A percentile compares a stretch with the other conserved stretches of the same genome.
phyloP scores from a whole-genome alignment of 257 asterid species.

The Forsythia suspensa region DNA sequence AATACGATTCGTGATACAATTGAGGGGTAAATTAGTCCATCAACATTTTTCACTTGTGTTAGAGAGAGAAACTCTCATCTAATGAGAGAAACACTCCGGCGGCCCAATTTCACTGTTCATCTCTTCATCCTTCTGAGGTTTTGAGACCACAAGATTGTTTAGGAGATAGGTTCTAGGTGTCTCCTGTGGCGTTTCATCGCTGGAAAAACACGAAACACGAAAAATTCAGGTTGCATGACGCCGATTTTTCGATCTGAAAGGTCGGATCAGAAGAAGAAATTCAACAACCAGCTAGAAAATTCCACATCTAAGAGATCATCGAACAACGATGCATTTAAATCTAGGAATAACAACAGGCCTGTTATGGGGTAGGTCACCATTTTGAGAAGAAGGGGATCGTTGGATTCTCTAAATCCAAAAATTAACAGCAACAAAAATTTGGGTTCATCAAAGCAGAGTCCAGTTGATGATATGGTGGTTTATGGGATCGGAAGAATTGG shows the following conservation, averaged over 20 bases:
- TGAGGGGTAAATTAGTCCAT: no score
- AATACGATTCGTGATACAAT: no score
- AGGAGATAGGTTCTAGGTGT: conserved; percentile 15
- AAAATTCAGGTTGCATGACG: conserved; percentile 23
- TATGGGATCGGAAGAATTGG: conserved; percentile 30
- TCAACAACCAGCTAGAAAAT: conserved; percentile 19
- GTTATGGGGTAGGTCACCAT: conserved; percentile 29
- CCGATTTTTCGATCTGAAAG: conserved; percentile 25
- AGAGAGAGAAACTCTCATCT: no score
- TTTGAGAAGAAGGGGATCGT: conserved; percentile 51
- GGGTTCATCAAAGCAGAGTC: conserved; percentile 16
- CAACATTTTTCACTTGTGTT: no score
- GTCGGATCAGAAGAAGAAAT: conserved; percentile 34
- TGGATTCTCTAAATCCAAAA: conserved; percentile 43
- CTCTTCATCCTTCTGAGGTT: conserved; percentile 21
- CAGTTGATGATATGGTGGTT: conserved; percentile 44
- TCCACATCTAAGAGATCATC: conserved; percentile 22
- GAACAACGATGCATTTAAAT: conserved; percentile 23
- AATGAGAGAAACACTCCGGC: no score
- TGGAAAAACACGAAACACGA: conserved; percentile 18
- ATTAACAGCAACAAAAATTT: conserved; percentile 14
- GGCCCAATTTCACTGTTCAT: no score
- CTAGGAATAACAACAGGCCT: conserved; percentile 9
- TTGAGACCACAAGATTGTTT: conserved; percentile 38
- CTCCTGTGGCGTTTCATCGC: conserved; percentile 12